Conservation (phyloP, 2,329 filamentous ascomycete species). For the Alternaria sp. region DNA sequence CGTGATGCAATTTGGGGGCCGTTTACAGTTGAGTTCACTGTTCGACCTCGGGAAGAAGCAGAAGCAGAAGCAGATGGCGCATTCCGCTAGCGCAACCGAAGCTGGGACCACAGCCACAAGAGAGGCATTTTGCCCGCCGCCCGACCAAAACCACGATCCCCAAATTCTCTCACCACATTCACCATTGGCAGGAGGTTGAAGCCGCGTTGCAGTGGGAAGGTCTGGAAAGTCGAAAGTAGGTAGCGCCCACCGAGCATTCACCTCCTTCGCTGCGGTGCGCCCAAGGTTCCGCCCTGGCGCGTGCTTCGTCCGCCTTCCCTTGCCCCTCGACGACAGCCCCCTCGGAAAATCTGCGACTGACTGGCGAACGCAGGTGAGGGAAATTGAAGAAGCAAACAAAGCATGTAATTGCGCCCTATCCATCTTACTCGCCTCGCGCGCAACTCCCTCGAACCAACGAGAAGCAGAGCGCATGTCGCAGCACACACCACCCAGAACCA, state of each 20-base stretch:
- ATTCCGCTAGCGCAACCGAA: slow-evolving; percentile 34
- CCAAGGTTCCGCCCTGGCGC: slow-evolving; percentile 28
- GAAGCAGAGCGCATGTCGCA: slow-evolving; percentile 22
- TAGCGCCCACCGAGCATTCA: slow-evolving; percentile 18
- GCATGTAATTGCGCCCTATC: slow-evolving; percentile 38
- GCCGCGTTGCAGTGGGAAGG: slow-evolving; percentile 54
- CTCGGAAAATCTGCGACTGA: slow-evolving; percentile 47
- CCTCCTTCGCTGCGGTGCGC: slow-evolving; percentile 12
- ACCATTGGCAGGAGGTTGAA: slow-evolving; percentile 50
- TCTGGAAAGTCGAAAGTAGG: slow-evolving; percentile 49
- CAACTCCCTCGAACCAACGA: slow-evolving; percentile 10
- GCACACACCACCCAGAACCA: slow-evolving; percentile 33
- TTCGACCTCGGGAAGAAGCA: slow-evolving; percentile 37
- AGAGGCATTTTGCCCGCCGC: slow-evolving; percentile 38
- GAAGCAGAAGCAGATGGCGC: slow-evolving; percentile 29
- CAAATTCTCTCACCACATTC: slow-evolving; percentile 34
- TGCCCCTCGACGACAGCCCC: slow-evolving; percentile 38
- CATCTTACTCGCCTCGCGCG: slow-evolving; percentile 8
- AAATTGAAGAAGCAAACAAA: slow-evolving; percentile 39
- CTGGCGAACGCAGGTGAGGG: slow-evolving; percentile 45
- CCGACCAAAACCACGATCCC: slow-evolving; percentile 31
- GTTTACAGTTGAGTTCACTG: slow-evolving; percentile 17
- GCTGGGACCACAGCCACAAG: slow-evolving; percentile 34
- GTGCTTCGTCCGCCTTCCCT: slow-evolving; percentile 31
- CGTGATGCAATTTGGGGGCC: slow-evolving; percentile 29